Evolutionary conservation across 2,329 filamentous ascomycete genomes (phyloP).

Genomic region (Samsoniella hepiali): DNA sequence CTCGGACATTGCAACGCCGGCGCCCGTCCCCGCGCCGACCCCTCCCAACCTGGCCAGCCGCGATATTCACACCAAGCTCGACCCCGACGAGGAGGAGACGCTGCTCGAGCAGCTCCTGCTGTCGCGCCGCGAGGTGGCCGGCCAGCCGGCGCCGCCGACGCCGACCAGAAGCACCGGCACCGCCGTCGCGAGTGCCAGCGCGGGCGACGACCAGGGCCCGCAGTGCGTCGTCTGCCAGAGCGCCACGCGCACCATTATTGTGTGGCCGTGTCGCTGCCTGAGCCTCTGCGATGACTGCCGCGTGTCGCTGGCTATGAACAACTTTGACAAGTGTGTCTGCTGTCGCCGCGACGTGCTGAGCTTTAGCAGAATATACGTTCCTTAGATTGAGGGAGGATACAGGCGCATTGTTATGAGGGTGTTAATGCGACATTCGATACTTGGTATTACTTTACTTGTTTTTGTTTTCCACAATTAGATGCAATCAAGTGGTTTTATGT

Average conservation of each 20-base stretch:
- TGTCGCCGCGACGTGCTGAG: conserved; percentile 84
- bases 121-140: conserved; percentile 40
- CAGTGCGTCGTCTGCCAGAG: conserved; percentile 93
- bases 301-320: conserved; percentile 91
- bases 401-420: background rate
- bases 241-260: conserved; percentile 79
- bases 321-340: conserved; percentile 94
- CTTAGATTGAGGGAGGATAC: conserved; percentile 39
- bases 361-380: conserved; percentile 89
- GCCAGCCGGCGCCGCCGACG: conserved; percentile 4
- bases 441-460: background rate
- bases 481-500: background rate
- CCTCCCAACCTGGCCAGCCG: conserved; percentile 21
- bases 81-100: conserved; percentile 57
- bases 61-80: conserved; percentile 38
- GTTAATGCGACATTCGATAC: background rate
- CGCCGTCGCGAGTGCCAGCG: conserved; percentile 35
- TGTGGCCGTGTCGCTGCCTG: conserved; percentile 95
- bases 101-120: conserved; percentile 60
- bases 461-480: background rate
- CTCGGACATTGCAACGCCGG: conserved; percentile 10
- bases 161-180: conserved; percentile 5
- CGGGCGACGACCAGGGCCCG: conserved; percentile 39
- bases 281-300: conserved; percentile 94
- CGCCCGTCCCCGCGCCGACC: background rate